Evolutionary conservation across 768 basidiomycete species (phyloP), one percentile per base, ranked within the genome.

Genomic region (Boletus pseudopeckii): DNA sequence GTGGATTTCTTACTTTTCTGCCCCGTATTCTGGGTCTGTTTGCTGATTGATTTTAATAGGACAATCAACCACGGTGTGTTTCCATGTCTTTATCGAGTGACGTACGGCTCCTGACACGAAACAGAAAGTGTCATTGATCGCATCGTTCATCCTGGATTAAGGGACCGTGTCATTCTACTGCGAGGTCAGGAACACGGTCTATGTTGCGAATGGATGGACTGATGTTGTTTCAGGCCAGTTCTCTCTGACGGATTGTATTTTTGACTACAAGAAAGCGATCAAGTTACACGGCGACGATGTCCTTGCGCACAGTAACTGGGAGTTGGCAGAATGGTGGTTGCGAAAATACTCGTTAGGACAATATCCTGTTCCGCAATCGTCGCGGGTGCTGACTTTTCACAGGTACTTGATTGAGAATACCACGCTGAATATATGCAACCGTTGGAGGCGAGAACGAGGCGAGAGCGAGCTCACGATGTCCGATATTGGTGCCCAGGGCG

Each of bases 201-300:
- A 39, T 26, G n/a, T 17, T 14, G 45, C 28, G n/a, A 22, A 45
- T 48, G 41, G 28, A 28, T 41, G 15, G 17, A 24, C 50, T 64
- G 42, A 62, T n/a, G 7, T 48, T 37, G 22, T 55, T 41, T 5
- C 57, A 92, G 90, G 82, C 22, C 87, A 85, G 44, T 90, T 88
- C 59, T 86, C 88, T 62, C 72, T 97, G 14, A 82, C 86, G 1
- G 91, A 92, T 55, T 90, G 88, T 61, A 72, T 93, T 28, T 77
- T 86, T 55, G 86, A 90, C 55, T 86, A 90, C 57, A 76, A 87
- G 32, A 74, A 69, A 24, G 80, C 82, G 4, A 78, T 90, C 13
- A 86, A 80, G 3, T 80, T 95, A 41, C 93, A 97, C 54, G 92
- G 92, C 13, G 90, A 96, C 59, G 94, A 98, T 63, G 88, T 93